Conservation (phyloP, 495 filamentous ascomycete genomes). For the Parmelia sp. region DNA sequence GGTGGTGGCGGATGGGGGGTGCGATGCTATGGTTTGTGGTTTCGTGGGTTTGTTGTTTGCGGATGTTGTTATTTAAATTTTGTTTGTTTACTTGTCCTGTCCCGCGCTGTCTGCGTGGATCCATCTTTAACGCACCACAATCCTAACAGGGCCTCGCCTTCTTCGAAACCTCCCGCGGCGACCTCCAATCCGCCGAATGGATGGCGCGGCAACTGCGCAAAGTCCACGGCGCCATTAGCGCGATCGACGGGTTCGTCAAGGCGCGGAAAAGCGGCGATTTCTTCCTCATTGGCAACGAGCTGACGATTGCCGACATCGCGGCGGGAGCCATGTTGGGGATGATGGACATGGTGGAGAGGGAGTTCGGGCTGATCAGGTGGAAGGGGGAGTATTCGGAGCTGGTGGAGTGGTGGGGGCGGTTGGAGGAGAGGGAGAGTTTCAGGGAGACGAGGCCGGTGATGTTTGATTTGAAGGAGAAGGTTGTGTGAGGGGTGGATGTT, state of each 20-base stretch:
- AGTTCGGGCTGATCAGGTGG: not conserved
- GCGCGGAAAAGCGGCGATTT: not conserved
- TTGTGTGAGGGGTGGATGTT: not conserved
- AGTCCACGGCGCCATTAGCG: not conserved
- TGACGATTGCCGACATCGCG: not conserved
- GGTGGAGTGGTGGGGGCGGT: not conserved
- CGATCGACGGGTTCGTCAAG: not conserved
- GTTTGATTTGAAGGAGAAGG: not conserved
- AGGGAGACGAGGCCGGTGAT: not conserved
- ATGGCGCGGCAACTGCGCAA: not conserved
- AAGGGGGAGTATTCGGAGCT: not conserved
- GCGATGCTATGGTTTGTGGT: not conserved
- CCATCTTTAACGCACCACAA: too few relatives aligned
- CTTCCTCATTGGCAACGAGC: not conserved
- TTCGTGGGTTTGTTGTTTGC: too few relatives aligned
- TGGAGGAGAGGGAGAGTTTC: not conserved
- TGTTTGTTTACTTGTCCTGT: too few relatives aligned
- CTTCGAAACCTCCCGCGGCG: not conserved
- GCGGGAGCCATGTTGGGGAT: not conserved
- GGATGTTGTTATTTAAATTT: too few relatives aligned
- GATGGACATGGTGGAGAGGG: not conserved
- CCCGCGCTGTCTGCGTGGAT: too few relatives aligned
- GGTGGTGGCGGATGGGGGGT: not conserved
- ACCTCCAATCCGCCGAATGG: not conserved
- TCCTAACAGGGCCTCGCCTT: not conserved